phyloP scores from a whole-genome alignment of 148 eudicot genomes.

The Persicaria maculosa region DNA sequence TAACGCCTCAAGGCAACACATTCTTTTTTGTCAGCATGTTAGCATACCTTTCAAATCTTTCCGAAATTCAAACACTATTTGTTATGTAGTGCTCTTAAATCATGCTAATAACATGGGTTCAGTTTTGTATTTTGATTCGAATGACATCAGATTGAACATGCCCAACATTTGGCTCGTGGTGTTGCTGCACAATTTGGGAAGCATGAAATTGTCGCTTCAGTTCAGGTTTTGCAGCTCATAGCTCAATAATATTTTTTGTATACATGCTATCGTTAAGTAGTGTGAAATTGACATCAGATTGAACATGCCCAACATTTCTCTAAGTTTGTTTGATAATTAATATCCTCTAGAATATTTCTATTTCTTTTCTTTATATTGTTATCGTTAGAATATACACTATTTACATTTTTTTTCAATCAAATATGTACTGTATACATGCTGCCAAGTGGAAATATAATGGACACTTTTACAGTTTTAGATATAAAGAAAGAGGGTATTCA shows the following conservation, averaged over 20 bases:
- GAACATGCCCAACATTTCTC: no score
- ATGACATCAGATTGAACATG: conserved; percentile 85
- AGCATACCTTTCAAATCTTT: not conserved
- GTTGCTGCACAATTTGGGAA: conserved; percentile 60
- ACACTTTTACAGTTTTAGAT: no score
- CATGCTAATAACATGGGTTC: not conserved
- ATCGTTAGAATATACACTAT: not conserved
- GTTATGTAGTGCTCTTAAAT: not conserved
- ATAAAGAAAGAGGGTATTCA: no score
- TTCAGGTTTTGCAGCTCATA: conserved; percentile 48
- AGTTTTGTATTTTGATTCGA: conserved; percentile 2
- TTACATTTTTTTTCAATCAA: not conserved
- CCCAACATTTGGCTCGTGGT: conserved; percentile 86
- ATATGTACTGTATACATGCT: no score
- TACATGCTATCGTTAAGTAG: no score
- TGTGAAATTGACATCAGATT: no score
- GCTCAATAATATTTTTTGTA: not conserved
- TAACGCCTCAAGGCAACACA: no score
- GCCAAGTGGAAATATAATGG: no score
- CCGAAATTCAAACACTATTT: not conserved
- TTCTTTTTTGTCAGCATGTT: not conserved
- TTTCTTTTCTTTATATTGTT: not conserved
- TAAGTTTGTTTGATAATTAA: not conserved
- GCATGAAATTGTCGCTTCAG: conserved; percentile 75
- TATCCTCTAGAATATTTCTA: not conserved